Base-by-base conservation (phyloP, 1,284 basidiomycete genomes). In the Apiotrichum veenhuisii region DNA sequence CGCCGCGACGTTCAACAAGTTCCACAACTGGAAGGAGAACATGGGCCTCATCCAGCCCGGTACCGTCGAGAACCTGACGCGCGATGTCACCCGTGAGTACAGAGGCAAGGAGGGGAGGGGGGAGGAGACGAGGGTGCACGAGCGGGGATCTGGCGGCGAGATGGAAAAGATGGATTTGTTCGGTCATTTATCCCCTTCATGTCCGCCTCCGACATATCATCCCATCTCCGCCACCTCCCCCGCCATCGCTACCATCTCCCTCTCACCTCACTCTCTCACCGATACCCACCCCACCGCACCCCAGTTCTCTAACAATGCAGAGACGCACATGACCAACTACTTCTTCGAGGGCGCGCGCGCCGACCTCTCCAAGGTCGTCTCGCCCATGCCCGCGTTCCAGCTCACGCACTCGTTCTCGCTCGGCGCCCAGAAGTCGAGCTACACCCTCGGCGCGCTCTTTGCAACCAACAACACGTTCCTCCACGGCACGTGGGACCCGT, bases 281-380 rank as follows among this genome's bases (percentile, higher is more conserved):
- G n/a, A 20, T 38, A n/a, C 18, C 14, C 18, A 11, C 10, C 5
- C 18, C 18, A 15, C 40, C 18, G 3, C 18, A 22, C 18, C 18
- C n/a, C 40, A 41, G 3, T n/a, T 41, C n/a, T 41, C 59, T 60
- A 40, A 57, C 52, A 30, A 15, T n/a, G 18, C 60, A 95, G 91
- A 85, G 61, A 95, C 92, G 20, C 91, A 92, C 74, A 79, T 97
- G 61, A 88, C 87, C 61, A 97, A 97, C 82, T 95, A 88, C 79
- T 86, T 94, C 74, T 98, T 98, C 77, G 96, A 99, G 81, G 96
- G 96, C 64, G 95, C 82, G 22, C 84, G 94, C 68, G 96, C 96
- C 50, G 96, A 99, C 80, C 82, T 98, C 67, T 89, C 91, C 59
- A 99, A 98, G 81, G 88, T 85, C 65, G 82, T 98, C 66, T 96